A percentile compares a stretch with the other conserved stretches of the same genome.
Evolutionary conservation across 305 asterid species (phyloP).

Genomic region (Fraxinus sp.): DNA sequence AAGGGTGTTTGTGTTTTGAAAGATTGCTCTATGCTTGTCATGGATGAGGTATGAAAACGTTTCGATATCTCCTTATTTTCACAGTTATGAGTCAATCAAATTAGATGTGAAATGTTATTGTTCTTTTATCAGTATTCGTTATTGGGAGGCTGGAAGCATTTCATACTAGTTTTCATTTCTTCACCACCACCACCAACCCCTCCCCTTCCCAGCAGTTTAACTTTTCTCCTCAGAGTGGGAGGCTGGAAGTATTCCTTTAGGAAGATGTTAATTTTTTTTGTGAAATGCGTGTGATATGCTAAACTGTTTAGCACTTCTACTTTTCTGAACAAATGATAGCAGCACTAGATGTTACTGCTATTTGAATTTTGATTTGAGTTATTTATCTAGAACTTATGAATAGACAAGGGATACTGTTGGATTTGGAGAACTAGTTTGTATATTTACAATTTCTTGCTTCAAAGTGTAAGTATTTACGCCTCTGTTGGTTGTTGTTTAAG

Average conservation of each 20-base stretch:
- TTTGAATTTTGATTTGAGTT: background rate
- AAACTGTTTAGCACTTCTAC: background rate
- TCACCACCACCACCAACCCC: background rate
- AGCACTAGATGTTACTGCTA: background rate
- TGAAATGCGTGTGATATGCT: background rate
- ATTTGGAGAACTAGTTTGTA: background rate
- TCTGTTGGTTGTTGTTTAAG: conserved; percentile 1
- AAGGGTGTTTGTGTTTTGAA: conserved; percentile 75
- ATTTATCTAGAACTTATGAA: background rate
- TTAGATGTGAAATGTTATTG: background rate
- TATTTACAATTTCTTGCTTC: background rate
- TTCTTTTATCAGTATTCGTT: background rate
- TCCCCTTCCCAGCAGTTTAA: background rate
- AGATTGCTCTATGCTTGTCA: conserved; percentile 71
- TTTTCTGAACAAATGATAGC: background rate
- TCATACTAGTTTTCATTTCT: background rate
- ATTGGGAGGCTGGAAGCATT: background rate
- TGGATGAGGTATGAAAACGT: conserved; percentile 74
- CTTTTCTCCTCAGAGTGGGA: background rate
- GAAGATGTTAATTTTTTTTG: background rate
- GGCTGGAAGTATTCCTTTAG: background rate
- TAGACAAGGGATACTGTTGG: background rate
- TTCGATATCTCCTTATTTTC: conserved; percentile 9
- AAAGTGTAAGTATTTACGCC: background rate
- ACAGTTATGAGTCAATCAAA: background rate